Conservation (phyloP, 2,329 filamentous ascomycete species). For the Tolypocladium tundrense region DNA sequence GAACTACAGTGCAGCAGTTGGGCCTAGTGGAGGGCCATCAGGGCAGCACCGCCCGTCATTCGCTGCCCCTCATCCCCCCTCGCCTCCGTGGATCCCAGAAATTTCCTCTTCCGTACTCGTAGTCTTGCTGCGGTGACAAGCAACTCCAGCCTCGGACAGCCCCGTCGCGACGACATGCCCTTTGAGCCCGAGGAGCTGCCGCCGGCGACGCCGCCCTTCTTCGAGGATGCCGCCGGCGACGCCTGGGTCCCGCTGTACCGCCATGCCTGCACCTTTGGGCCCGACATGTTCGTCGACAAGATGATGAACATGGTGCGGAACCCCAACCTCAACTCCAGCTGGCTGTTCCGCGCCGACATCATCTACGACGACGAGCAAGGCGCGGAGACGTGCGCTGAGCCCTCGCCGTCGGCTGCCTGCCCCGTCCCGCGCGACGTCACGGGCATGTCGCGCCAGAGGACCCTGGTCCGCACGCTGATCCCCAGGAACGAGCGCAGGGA, state of each 20-base stretch:
- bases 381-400: conserved; percentile 1
- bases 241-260: conserved; percentile 45
- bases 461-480: conserved; percentile 66
- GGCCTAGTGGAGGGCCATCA: neutral
- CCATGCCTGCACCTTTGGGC: conserved; percentile 51
- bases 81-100: neutral
- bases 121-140: neutral
- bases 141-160: neutral
- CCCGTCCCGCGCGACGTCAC: conserved; percentile 10
- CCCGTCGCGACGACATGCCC: conserved; percentile 5
- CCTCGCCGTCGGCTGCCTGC: neutral
- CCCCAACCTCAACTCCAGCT: conserved; percentile 69
- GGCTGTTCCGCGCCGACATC: conserved; percentile 71
- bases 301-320: conserved; percentile 70
- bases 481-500: conserved; percentile 76
- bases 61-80: neutral
- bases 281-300: conserved; percentile 52
- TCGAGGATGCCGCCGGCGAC: conserved; percentile 14
- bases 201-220: conserved; percentile 13
- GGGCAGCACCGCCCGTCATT: neutral
- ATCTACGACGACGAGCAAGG: conserved; percentile 29
- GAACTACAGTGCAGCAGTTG: neutral
- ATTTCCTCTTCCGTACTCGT: neutral
- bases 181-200: conserved; percentile 20
- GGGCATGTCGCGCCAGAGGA: conserved; percentile 38